Evolutionary conservation across 176 grass and related monocot species (phyloP).

Genomic region (Alloteropsis semialata): DNA sequence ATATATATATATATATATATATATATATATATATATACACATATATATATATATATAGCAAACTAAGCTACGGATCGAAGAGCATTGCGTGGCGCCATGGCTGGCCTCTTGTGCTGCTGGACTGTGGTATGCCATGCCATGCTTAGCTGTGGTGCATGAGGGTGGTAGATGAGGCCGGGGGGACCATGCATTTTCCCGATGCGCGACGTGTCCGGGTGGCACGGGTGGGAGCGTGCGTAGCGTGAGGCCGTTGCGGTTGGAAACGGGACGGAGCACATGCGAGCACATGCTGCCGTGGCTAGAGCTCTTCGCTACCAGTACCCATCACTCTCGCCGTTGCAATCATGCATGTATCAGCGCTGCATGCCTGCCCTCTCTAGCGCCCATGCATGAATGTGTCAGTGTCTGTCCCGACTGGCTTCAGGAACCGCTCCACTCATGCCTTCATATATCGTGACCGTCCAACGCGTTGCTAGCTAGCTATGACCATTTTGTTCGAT

Average conservation of each 20-base stretch:
- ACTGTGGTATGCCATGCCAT: too few relatives aligned
- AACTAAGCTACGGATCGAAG: not conserved
- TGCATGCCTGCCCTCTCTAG: too few relatives aligned
- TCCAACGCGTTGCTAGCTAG: not conserved
- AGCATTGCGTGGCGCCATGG: not conserved
- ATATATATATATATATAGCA: too few relatives aligned
- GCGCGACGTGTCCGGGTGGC: not conserved
- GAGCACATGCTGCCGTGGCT: not conserved
- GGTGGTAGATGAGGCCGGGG: not conserved
- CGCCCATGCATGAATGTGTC: too few relatives aligned
- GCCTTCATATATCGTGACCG: not conserved
- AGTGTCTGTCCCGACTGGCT: not conserved
- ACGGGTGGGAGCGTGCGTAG: not conserved
- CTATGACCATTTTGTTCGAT: not conserved
- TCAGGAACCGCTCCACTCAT: not conserved
- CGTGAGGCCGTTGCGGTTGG: slow-evolving; percentile 7
- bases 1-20: too few relatives aligned
- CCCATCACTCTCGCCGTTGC: not conserved
- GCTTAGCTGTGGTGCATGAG: not conserved
- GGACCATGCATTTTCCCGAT: slow-evolving; percentile 3
- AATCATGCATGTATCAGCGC: too few relatives aligned
- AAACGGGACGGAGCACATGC: slow-evolving; percentile 16
- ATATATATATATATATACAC: too few relatives aligned
- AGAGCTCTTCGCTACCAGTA: not conserved
- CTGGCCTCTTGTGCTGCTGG: not conserved